Evolutionary conservation across 805 yeast species (phyloP).

Genomic region (Ogataea glucozyma): DNA sequence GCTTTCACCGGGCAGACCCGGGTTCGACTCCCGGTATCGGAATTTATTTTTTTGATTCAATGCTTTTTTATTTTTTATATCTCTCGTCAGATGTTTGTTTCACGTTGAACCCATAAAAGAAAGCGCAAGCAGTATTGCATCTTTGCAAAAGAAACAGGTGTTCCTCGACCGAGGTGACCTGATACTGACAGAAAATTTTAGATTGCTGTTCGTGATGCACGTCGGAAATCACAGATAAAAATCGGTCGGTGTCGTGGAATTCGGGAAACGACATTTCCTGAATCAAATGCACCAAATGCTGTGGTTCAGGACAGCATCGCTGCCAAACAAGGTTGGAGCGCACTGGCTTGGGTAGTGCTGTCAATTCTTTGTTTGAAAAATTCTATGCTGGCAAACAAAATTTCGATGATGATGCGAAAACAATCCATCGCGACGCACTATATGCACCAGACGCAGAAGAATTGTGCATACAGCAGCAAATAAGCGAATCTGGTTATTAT

Average conservation of each 20-base stretch:
- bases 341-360: background rate
- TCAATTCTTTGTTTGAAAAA: background rate
- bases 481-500: constrained; percentile 2
- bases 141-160: too few species aligned
- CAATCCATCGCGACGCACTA: constrained; percentile 2
- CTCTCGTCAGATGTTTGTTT: too few species aligned
- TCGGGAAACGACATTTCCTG: too few species aligned
- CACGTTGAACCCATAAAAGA: too few species aligned
- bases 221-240: background rate
- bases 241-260: too few species aligned
- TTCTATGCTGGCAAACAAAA: background rate
- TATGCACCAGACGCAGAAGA: too few species aligned
- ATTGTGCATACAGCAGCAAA: too few species aligned
- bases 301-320: too few species aligned
- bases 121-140: too few species aligned
- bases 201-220: background rate
- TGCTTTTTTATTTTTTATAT: background rate
- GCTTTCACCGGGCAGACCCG: constrained; percentile 84
- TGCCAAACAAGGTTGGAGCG: too few species aligned
- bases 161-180: too few species aligned
- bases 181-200: background rate
- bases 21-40: constrained; percentile 88
- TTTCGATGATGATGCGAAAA: background rate
- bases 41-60: constrained; percentile 37
- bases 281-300: too few species aligned